Evolutionary conservation across 2,329 filamentous ascomycete species (phyloP).

Genomic region (Celoporthe dispersa): DNA sequence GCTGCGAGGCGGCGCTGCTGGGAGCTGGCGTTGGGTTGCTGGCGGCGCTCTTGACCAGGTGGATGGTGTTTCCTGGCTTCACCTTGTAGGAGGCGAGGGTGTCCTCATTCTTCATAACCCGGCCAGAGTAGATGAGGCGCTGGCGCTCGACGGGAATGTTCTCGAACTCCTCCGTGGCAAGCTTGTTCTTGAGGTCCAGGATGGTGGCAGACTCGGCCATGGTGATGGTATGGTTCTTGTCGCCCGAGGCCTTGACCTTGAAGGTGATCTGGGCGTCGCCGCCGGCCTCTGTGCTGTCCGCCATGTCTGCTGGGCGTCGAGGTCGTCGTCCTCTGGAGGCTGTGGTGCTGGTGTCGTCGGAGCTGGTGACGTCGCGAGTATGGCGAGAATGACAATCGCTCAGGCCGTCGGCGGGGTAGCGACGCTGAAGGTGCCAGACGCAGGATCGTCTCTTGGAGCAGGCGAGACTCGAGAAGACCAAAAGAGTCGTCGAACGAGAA

Average conservation of each 20-base stretch:
- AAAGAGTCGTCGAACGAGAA: background rate
- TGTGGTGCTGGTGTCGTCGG: background rate
- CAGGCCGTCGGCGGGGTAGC: slow-evolving; percentile 21
- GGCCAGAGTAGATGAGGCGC: slow-evolving; percentile 95
- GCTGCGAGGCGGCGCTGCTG: slow-evolving; percentile 46
- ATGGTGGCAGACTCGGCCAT: slow-evolving; percentile 78
- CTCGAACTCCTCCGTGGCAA: slow-evolving; percentile 80
- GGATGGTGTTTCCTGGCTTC: slow-evolving; percentile 92
- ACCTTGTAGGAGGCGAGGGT: slow-evolving; percentile 87
- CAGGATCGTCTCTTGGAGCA: background rate
- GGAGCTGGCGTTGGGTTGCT: slow-evolving; percentile 68
- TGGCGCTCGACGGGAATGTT: slow-evolving; percentile 87
- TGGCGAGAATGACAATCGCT: background rate
- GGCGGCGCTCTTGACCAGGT: slow-evolving; percentile 93
- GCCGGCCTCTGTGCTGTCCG: slow-evolving; percentile 63
- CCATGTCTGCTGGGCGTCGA: slow-evolving; percentile 52
- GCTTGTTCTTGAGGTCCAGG: slow-evolving; percentile 85
- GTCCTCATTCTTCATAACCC: slow-evolving; percentile 94
- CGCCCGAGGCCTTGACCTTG: slow-evolving; percentile 96
- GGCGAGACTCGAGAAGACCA: background rate
- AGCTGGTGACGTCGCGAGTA: slow-evolving; percentile 22
- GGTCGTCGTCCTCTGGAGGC: background rate
- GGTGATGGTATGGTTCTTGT: slow-evolving; percentile 82
- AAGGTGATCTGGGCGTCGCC: slow-evolving; percentile 85
- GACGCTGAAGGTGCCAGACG: background rate